Percentiles rank a stretch among this genome's conserved stretches.
Conservation (phyloP, 2,329 filamentous ascomycete species). For the Didymella exigua region DNA sequence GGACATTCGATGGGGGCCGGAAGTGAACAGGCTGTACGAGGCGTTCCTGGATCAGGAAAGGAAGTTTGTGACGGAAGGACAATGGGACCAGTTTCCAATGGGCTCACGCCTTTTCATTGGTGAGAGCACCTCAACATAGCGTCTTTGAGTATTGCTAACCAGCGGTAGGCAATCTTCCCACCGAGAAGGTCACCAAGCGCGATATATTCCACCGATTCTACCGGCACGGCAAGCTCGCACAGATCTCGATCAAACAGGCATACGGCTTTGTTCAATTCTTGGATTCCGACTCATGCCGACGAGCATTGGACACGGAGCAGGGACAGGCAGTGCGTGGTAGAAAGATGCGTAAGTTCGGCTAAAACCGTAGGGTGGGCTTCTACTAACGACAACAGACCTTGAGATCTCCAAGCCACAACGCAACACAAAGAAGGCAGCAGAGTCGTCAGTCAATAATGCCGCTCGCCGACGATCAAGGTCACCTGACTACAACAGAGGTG, state of each 20-base stretch:
- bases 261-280: constrained; percentile 98
- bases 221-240: constrained; percentile 81
- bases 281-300: constrained; percentile 72
- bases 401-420: constrained; percentile 90
- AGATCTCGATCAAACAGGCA: constrained; percentile 94
- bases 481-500: constrained; percentile 62
- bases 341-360: constrained; percentile 79
- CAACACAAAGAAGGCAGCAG: constrained; percentile 66
- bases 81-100: constrained; percentile 80
- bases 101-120: constrained; percentile 82
- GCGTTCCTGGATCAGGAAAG: constrained; percentile 75
- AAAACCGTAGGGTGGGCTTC: background rate
- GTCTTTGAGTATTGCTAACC: constrained; percentile 19
- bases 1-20: constrained; percentile 58
- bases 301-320: constrained; percentile 78
- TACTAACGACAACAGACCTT: constrained; percentile 66
- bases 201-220: constrained; percentile 93
- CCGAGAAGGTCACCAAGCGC: constrained; percentile 89
- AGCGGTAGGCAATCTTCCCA: constrained; percentile 79
- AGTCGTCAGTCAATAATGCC: constrained; percentile 39
- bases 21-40: constrained; percentile 72
- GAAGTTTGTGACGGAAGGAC: constrained; percentile 75
- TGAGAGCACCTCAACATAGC: constrained; percentile 50
- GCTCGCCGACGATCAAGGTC: constrained; percentile 64
- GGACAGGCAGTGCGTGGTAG: constrained; percentile 83